Evolutionary conservation across 1,284 basidiomycete genomes (phyloP).

Genomic region (Fomitopsis schrenkii): DNA sequence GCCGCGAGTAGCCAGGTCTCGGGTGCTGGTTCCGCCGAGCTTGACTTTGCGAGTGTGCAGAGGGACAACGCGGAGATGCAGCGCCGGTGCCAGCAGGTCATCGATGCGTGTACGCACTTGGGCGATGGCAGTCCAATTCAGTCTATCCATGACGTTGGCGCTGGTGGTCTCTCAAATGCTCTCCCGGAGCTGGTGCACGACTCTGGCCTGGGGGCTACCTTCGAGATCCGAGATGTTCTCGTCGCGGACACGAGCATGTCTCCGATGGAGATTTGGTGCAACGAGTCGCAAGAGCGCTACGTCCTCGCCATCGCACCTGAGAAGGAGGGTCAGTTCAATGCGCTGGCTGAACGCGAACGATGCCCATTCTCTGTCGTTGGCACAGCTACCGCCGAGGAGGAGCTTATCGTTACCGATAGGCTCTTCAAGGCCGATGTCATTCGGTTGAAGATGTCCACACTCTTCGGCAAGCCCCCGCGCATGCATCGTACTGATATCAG

Average conservation of each 20-base stretch:
- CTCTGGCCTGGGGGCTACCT: conserved; percentile 84
- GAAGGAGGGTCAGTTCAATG: conserved; percentile 60
- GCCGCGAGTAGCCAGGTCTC: conserved; percentile 93
- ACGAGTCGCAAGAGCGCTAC: conserved; percentile 98
- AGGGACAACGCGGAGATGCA: conserved; percentile 99
- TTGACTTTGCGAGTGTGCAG: conserved; percentile 98
- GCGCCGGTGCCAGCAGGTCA: conserved; percentile 94
- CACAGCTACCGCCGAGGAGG: conserved; percentile 75
- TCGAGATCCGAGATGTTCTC: conserved; percentile 92
- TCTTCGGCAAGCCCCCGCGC: conserved; percentile 96
- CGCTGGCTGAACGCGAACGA: conserved; percentile 83
- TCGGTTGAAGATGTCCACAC: conserved; percentile 88
- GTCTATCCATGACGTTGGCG: conserved; percentile 98
- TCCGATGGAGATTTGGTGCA: conserved; percentile 99
- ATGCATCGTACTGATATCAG: conserved; percentile 79
- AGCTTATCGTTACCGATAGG: conserved; percentile 88
- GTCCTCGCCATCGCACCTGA: conserved; percentile 83
- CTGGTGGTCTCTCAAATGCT: conserved; percentile 95
- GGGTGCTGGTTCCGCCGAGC: conserved; percentile 82
- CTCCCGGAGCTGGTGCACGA: conserved; percentile 97
- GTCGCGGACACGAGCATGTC: conserved; percentile 94
- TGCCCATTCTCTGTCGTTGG: conserved; percentile 95
- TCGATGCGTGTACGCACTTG: conserved; percentile 82
- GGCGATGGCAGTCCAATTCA: conserved; percentile 80
- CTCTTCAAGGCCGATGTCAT: conserved; percentile 81